Evolutionary conservation across 2,329 filamentous ascomycete species (phyloP), one percentile per base, ranked within the genome.

Genomic region (Coniochaeta hoffmannii): DNA sequence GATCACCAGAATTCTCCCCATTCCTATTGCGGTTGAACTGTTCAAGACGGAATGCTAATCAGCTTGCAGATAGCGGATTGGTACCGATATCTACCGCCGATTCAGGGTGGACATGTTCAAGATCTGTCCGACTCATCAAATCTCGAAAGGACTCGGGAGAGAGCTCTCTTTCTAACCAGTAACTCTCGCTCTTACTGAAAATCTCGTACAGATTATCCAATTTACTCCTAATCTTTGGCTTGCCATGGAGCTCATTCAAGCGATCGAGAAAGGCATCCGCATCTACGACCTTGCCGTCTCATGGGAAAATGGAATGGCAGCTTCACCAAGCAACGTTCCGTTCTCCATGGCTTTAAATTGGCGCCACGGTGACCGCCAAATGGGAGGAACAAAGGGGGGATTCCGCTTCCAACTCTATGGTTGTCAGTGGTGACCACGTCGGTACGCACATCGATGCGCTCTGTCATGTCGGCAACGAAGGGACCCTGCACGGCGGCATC

Each of bases 381-480:
- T 51, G 49, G 49, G 49, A 19, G 49, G 49, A 14, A 51, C 49
- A 2, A 32, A 31, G 15, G 49, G 49, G 19, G 28, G 49, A n/a
- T 12, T 51, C 49, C 6, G 49, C 49, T 24, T 51, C 49, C 28
- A 51, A 51, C 28, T 51, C 49, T n/a, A 15, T 51, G 49, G 49
- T 51, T 6, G 49, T 51, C 8, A 51, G 28, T 2, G 49, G 49
- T 12, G 49, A 51, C 15, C 49, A 51, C 14, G 49, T 51, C n/a
- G 49, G 49, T 28, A 51, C 49, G 15, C 49, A 51, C 24, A 51
- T 51, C 10, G 49, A 51, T 28, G 49, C 49, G 28, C 49, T 51
- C 10, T 51, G 49, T 11, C 49, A 51, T n/a, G 49, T 51, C 7
- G 15, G 49, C 22, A 51, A 51, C 30, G 22, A 51, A 5, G 49